Evolutionary conservation across 768 basidiomycete species (phyloP), one percentile per base, ranked within the genome.

Genomic region (Boletus rubescentipes): DNA sequence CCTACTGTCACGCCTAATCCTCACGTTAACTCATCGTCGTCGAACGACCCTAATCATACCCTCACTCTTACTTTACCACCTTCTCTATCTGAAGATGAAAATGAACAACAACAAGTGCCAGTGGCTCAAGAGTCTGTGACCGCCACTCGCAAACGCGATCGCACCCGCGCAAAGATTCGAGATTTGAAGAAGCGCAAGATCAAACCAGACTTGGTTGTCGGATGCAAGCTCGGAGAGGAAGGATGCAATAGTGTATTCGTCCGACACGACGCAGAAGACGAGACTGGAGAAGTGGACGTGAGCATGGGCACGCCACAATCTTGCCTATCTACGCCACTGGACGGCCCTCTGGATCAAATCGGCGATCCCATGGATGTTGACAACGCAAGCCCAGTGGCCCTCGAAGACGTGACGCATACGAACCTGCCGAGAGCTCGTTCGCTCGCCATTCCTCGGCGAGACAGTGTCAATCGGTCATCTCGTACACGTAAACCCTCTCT

Each of bases 261-360:
- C 35, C 77, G 83, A 14, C 71, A 74, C 29, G 85, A 87, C 58
- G 64, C 78, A 3, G 82, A 78, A 29, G 85, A 87, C 53, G 84
- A 86, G 63, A 84, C 77, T 51, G 75, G 71, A 43, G 81, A 84
- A 37, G 83, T 86, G 11, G 84, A 87, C 56, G 76, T 86, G 31
- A 75, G 72, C 6, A 55, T 72, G 23, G 75, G 72, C 34, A 74
- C 51, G 10, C 49, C 60, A 36, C 64, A 39, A 16, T 69, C 41
- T 62, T 69, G 57, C 61, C 50, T 44, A 12, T 58, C 69, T 55
- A 46, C 53, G 20, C 58, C 50, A 43, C 49, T 58, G 41, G 59
- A 62, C 26, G 41, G 36, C 23, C 21, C 43, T 31, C 51, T 42
- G 29, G 52, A 59, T 41, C 52, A 53, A 42, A 32, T 37, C 16